Evolutionary conservation across 179 eudicot genomes (phyloP), one percentile per base, ranked within the genome.

Genomic region (Silene vulgaris): DNA sequence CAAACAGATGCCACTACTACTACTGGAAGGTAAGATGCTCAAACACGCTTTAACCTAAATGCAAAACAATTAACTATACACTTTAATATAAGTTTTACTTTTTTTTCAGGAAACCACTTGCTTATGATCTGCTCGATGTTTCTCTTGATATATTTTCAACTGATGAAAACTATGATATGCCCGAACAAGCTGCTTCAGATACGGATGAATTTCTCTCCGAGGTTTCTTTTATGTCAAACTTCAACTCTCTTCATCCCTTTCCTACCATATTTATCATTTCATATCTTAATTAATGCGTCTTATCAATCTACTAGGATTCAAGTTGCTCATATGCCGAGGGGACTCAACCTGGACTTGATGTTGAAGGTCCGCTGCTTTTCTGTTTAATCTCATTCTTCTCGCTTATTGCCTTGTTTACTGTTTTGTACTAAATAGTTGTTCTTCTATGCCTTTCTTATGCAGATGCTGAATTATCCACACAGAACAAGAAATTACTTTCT

Each of bases 181-280:
- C 12, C 2, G 79, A 74, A 56, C 88, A 77, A 69, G 87, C 83
- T 81, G 85, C 77, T 72, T 89, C 96, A 56, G 97, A 90, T 54
- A 89, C 91, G 75, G 99, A 93, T 79, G 99, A 93, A 80, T 85
- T 74, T 84, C 97, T 95, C 75, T 84, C 92, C 30, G 99, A 95
- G 99, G 99, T 95, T 69, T 63, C 59, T 30, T 59, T 35, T 11
- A 16, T 69, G 40, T 71, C 43, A 35, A 56, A 71, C 57, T 78
- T 17, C 45, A 54, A 67, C 8, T 72, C 61, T 35, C 8, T 35
- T 69, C 66, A 16, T 54, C 67, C 69, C 59, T 68, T 50, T 30
- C 17, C 17, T 32, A 56, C 16, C 28, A 57, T 57, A 13, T 26
- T 13, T 28, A 12, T 26, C 4, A 8, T 50, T 45, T 16, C 13